A percentile compares a stretch with the other conserved stretches of the same genome.
These are phyloP conservation scores for Geotrichum macrosporum DNA, from an alignment of 1,139 yeast species.

Conservation along the genomic window DNA sequence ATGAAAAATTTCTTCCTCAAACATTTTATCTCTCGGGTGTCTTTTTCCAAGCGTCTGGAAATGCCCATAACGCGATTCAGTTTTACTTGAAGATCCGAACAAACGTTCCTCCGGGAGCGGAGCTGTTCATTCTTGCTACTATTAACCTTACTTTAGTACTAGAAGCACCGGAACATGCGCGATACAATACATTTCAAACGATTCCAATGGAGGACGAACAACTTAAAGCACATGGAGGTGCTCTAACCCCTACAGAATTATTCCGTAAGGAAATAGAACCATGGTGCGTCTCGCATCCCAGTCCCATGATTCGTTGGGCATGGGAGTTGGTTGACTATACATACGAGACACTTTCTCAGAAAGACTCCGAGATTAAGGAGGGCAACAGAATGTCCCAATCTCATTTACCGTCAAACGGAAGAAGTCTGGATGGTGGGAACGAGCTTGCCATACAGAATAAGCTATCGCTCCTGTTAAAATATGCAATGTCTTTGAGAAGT, in stretches of 20 bases:
- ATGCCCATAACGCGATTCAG: conserved; percentile 21
- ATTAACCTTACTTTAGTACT: conserved; percentile 18
- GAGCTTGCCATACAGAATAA: conserved; percentile 18
- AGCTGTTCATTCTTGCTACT: conserved; percentile 20
- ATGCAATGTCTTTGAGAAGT: conserved; percentile 17
- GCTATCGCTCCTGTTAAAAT: conserved; percentile 14
- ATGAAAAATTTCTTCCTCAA: conserved; percentile 18
- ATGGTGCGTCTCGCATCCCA: conserved; percentile 11
- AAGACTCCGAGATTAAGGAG: too few relatives aligned
- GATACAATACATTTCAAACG: conserved; percentile 17
- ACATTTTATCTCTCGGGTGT: conserved; percentile 22
- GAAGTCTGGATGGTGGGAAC: not conserved
- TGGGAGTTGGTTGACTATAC: conserved; percentile 16
- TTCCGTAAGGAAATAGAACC: conserved; percentile 12
- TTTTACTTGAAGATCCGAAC: conserved; percentile 20
- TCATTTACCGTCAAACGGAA: not conserved
- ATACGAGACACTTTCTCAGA: not conserved
- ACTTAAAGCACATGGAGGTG: not conserved
- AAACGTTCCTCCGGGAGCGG: conserved; percentile 9
- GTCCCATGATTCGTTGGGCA: conserved; percentile 20
- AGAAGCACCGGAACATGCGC: conserved; percentile 18
- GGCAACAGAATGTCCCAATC: too few relatives aligned
- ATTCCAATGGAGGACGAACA: conserved; percentile 12
- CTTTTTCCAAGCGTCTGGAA: conserved; percentile 22
- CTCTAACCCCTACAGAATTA: conserved; percentile 15